These are phyloP conservation scores for Penicillium angulare DNA, from an alignment of 495 filamentous ascomycete genomes.

Conservation along the genomic window DNA sequence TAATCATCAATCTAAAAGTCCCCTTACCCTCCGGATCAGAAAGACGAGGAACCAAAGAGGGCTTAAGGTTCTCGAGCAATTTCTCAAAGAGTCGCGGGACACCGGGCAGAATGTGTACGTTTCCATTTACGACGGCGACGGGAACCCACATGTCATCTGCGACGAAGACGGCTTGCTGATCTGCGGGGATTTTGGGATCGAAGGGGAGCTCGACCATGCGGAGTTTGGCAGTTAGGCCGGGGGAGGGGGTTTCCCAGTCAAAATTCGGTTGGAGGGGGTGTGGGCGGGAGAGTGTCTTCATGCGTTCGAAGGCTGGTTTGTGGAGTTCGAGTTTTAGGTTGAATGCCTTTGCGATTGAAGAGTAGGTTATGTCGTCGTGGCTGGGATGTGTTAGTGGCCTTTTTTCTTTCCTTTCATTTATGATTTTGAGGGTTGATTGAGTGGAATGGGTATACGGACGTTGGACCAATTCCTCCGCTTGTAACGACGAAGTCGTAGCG, in stretches of 20 bases:
- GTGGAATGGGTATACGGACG: conserved; percentile 49
- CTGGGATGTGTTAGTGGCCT: conserved; percentile 34
- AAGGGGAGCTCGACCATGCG: conserved; percentile 87
- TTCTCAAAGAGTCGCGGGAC: conserved; percentile 80
- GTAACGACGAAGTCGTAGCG: conserved; percentile 94
- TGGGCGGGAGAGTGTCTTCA: conserved; percentile 75
- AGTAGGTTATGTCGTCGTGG: conserved; percentile 97
- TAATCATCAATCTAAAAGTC: conserved; percentile 72
- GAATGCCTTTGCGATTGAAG: conserved; percentile 90
- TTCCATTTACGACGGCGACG: conserved; percentile 81
- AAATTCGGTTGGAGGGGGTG: conserved; percentile 73
- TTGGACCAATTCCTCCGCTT: conserved; percentile 92
- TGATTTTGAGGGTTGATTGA: background rate
- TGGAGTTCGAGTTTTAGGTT: conserved; percentile 72
- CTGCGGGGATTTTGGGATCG: conserved; percentile 57
- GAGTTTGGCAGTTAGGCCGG: conserved; percentile 72
- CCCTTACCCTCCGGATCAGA: conserved; percentile 78
- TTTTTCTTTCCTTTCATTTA: background rate
- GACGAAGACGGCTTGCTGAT: conserved; percentile 72
- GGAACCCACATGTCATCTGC: conserved; percentile 89
- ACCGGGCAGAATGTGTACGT: conserved; percentile 90
- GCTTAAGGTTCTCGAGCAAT: conserved; percentile 74
- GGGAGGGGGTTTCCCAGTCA: conserved; percentile 79
- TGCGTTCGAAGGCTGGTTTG: conserved; percentile 68
- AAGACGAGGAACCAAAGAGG: conserved; percentile 63